A percentile compares a stretch with the other conserved stretches of the same genome.
Conservation (phyloP, 2,329 filamentous ascomycete species). For the Aspergillus oerlinghausenensis region DNA sequence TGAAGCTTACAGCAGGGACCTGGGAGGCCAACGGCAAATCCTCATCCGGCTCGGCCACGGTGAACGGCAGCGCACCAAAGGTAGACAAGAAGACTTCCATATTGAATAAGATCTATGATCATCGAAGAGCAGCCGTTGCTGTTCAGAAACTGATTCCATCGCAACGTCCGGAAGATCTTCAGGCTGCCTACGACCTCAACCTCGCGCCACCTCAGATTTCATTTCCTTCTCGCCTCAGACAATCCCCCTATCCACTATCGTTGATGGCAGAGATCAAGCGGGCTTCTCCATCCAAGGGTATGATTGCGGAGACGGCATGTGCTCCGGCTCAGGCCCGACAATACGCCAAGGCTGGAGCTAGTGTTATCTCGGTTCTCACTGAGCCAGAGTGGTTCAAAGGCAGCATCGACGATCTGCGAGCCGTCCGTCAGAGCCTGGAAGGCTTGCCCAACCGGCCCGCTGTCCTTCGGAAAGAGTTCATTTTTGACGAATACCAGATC, state of each 20-base stretch:
- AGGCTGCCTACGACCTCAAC: conserved; percentile 79
- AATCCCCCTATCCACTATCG: conserved; percentile 82
- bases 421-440: conserved; percentile 81
- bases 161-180: conserved; percentile 73
- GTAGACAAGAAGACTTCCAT: conserved; percentile 71
- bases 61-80: conserved; percentile 21
- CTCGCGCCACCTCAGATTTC: conserved; percentile 78
- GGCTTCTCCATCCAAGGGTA: conserved; percentile 91
- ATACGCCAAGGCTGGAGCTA: conserved; percentile 90
- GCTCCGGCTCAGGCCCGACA: conserved; percentile 85
- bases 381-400: conserved; percentile 99
- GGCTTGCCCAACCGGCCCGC: conserved; percentile 90
- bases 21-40: conserved; percentile 71
- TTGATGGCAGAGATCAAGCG: conserved; percentile 97
- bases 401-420: conserved; percentile 85
- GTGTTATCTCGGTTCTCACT: conserved; percentile 96
- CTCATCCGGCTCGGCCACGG: conserved; percentile 10
- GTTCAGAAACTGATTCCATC: conserved; percentile 82
- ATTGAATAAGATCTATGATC: conserved; percentile 82
- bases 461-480: conserved; percentile 89
- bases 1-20: conserved; percentile 80
- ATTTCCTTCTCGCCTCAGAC: conserved; percentile 71
- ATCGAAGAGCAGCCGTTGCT: conserved; percentile 69
- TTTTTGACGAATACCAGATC: conserved; percentile 98
- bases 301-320: conserved; percentile 81